Base-by-base conservation (phyloP, 2,329 filamentous ascomycete species). In the Apiospora hydei region DNA sequence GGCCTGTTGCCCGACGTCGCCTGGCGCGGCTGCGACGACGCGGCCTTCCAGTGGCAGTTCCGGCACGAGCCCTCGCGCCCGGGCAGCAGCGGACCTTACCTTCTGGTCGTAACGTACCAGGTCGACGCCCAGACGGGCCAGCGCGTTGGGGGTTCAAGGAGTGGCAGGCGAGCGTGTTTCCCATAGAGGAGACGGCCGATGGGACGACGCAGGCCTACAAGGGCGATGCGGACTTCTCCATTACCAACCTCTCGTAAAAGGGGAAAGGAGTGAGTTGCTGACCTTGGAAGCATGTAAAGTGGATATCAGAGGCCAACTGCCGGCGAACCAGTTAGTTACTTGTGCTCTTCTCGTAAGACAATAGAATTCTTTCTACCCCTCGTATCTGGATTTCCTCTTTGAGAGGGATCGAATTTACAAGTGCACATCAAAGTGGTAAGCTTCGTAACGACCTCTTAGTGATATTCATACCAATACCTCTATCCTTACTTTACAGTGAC, bases 11-110 rank as follows among this genome's bases (percentile, higher is more conserved):
- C 78, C 10, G 51, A 70, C 24, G 74, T 79, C 18, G 7, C 47
- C 7, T 67, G 73, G 69, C 74, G 67, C 1, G 43, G 71, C 14
- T 79, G 78, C 67, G 74, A 73, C 66, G 72, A 78, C 72, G 57
- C 74, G 21, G 70, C 73, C 34, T 70, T 79, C 4, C 69, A 71
- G 68, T 79, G 77, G 77, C 70, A 78, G 61, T 78, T 79, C 75
- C 73, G 61, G 34, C 76, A 79, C 70, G 76, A 78, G 75, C 77
- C 78, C 0, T 74, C 76, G 21, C 69, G 24, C 16, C 77, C 77
- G 0, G 77, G 77, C 6, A 26, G 44, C 34, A 71, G 74, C 67
- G 78, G 78, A 16, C 69, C 21, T 1, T 79, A 78, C 71, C 76
- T 76, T 49, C 70, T 79, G 41, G 74, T 79, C 64, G 30, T 78